phyloP scores from a whole-genome alignment of 495 filamentous ascomycete species.

The Amphirosellinia nigrospora region DNA sequence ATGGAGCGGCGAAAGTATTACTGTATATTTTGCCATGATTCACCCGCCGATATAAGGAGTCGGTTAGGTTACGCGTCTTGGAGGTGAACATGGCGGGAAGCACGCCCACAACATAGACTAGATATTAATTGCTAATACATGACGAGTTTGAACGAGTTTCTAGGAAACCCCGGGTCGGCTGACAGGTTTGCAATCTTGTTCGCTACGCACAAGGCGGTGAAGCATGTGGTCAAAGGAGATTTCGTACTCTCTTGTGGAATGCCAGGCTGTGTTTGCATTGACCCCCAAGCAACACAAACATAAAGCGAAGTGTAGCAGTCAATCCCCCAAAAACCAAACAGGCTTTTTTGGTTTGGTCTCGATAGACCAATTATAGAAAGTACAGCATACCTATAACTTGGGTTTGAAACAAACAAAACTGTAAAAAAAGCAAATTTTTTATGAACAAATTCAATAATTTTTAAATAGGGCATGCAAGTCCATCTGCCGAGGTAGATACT shows the following conservation, averaged over 20 bases:
- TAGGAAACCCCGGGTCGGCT: not conserved
- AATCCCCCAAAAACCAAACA: not conserved
- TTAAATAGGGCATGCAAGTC: too few species aligned
- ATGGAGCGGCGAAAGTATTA: not conserved
- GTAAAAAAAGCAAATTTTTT: too few species aligned
- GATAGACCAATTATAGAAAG: not conserved
- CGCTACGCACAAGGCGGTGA: not conserved
- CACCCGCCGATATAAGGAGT: not conserved
- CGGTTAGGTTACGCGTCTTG: not conserved
- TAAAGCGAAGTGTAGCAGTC: too few species aligned
- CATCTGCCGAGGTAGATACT: too few species aligned
- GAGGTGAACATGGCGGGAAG: slow-evolving; percentile 16
- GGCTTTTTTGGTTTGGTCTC: not conserved
- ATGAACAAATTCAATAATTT: too few species aligned
- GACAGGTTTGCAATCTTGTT: not conserved
- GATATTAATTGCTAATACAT: slow-evolving; percentile 42
- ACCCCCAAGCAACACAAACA: not conserved
- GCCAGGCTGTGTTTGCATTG: not conserved
- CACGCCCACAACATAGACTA: slow-evolving; percentile 30
- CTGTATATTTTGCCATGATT: slow-evolving; percentile 19
- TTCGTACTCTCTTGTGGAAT: slow-evolving; percentile 1
- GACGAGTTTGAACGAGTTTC: not conserved
- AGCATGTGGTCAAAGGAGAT: not conserved
- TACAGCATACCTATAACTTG: too few species aligned
- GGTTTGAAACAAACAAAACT: too few species aligned